These are phyloP conservation scores for Aspergillus latus DNA, from an alignment of 2,329 filamentous ascomycete species.

Conservation along the genomic window DNA sequence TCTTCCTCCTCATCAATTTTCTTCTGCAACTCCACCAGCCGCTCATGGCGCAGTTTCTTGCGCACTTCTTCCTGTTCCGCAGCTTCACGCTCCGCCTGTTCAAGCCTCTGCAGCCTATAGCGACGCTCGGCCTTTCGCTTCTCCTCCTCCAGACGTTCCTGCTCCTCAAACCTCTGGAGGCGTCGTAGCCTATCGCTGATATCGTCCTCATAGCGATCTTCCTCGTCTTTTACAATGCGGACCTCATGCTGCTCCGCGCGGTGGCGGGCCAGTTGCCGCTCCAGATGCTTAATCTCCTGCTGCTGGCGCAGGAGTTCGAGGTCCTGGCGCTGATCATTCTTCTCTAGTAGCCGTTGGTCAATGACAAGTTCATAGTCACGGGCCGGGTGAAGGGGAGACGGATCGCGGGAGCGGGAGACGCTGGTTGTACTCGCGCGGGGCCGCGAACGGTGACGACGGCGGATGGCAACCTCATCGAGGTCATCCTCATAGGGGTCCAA, in stretches of 20 bases:
- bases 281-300: constrained; percentile 37
- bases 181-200: constrained; percentile 39
- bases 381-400: constrained; percentile 23
- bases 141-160: constrained; percentile 39
- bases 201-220: constrained; percentile 46
- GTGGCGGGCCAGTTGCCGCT: constrained; percentile 33
- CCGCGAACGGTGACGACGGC: constrained; percentile 18
- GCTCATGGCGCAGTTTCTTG: constrained; percentile 29
- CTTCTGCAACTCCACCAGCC: constrained; percentile 33
- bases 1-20: constrained; percentile 47
- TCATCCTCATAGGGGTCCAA: constrained; percentile 25
- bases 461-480: constrained; percentile 26
- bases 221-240: constrained; percentile 38
- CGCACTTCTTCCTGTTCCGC: constrained; percentile 35
- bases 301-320: constrained; percentile 36
- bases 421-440: constrained; percentile 22
- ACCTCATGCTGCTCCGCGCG: constrained; percentile 21
- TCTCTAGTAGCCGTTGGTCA: constrained; percentile 36
- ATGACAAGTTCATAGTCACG: constrained; percentile 39
- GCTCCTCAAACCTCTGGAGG: constrained; percentile 40
- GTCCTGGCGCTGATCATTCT: constrained; percentile 35
- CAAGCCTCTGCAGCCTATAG: constrained; percentile 6
- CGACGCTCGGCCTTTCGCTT: constrained; percentile 18
- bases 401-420: constrained; percentile 28
- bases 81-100: constrained; percentile 22